Evolutionary conservation across 1,284 basidiomycete species (phyloP).

Genomic region (Veloporphyrellus conicus): DNA sequence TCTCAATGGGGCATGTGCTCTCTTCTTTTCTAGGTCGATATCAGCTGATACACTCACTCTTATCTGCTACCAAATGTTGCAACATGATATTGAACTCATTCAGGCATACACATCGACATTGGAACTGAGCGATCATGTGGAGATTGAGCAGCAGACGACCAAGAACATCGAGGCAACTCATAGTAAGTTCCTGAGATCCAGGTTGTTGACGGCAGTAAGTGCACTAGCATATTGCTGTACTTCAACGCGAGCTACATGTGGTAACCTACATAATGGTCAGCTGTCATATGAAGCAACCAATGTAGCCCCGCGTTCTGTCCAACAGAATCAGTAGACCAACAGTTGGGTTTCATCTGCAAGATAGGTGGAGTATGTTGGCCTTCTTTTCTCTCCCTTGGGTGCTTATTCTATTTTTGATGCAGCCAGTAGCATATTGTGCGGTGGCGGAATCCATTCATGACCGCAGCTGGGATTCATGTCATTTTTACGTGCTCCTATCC

Average conservation of each 20-base stretch:
- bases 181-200: slow-evolving; percentile 29
- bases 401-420: not conserved
- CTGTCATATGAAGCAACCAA: slow-evolving; percentile 32
- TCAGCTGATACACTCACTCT: not conserved
- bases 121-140: slow-evolving; percentile 22
- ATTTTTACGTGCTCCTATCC: slow-evolving; percentile 43
- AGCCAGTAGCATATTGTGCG: slow-evolving; percentile 35
- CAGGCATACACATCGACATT: slow-evolving; percentile 27
- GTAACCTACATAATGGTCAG: slow-evolving; percentile 35
- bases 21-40: too few species aligned
- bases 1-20: too few species aligned
- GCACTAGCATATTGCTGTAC: slow-evolving; percentile 24
- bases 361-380: slow-evolving; percentile 35
- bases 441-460: slow-evolving; percentile 42
- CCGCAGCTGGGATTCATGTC: slow-evolving; percentile 44
- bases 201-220: slow-evolving; percentile 15
- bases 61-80: not conserved
- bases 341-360: slow-evolving; percentile 41
- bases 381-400: too few species aligned
- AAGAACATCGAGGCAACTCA: slow-evolving; percentile 30
- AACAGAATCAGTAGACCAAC: slow-evolving; percentile 36
- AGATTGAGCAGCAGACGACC: slow-evolving; percentile 29
- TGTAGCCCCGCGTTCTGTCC: slow-evolving; percentile 40
- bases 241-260: slow-evolving; percentile 37
- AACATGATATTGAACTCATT: not conserved